Conservation (phyloP, 192 early-diverging fungal genomes). For the Backusella tarrabulga region DNA sequence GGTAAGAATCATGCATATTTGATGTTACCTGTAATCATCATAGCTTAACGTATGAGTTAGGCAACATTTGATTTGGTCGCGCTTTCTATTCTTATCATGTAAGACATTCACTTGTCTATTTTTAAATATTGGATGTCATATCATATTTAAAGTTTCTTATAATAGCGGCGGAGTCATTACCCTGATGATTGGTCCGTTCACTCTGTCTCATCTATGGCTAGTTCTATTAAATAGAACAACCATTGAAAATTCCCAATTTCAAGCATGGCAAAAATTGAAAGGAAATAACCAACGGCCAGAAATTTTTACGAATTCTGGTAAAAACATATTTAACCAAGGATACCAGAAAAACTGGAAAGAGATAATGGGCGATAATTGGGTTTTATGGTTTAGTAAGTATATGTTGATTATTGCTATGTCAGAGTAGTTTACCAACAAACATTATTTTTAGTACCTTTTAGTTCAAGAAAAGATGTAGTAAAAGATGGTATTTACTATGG, state of each 20-base stretch:
- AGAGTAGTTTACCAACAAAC: neutral
- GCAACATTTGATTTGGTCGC: slow-evolving; percentile 28
- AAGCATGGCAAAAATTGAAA: slow-evolving; percentile 9
- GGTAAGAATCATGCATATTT: neutral
- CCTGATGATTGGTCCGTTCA: slow-evolving; percentile 18
- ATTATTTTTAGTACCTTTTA: slow-evolving; percentile 12
- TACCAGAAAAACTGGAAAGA: slow-evolving; percentile 44
- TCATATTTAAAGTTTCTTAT: neutral
- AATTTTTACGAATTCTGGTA: slow-evolving; percentile 29
- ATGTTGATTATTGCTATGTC: neutral
- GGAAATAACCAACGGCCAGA: slow-evolving; percentile 12
- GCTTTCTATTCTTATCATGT: slow-evolving; percentile 23
- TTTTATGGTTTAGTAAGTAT: slow-evolving; percentile 52
- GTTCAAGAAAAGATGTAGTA: neutral
- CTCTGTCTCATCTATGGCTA: slow-evolving; percentile 21
- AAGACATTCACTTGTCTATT: neutral
- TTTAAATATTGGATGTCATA: neutral
- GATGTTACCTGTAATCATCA: neutral
- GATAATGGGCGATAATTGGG: slow-evolving; percentile 47
- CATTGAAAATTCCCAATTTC: slow-evolving; percentile 19
- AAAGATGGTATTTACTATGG: slow-evolving; percentile 12
- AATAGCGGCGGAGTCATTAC: slow-evolving; percentile 12
- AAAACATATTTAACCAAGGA: slow-evolving; percentile 46
- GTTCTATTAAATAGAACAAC: slow-evolving; percentile 18
- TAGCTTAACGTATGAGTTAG: slow-evolving; percentile 8